A percentile compares a stretch with the other conserved stretches of the same genome.
Conservation (phyloP, 2,329 filamentous ascomycete species). For the Zasmidium angulare region DNA sequence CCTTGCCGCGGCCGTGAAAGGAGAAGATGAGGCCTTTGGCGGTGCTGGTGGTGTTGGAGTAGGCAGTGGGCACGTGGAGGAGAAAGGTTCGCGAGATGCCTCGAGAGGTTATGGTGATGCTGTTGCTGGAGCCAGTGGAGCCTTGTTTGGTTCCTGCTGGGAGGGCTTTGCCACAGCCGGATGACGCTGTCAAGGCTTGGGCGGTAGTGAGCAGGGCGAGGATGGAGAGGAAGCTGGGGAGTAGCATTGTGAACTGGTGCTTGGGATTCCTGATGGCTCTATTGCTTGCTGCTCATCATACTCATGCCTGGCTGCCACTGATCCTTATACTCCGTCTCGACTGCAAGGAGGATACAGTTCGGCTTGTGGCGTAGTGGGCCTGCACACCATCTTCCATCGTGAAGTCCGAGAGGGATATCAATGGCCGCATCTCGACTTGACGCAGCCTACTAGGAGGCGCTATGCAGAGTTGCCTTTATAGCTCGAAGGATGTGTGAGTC, state of each 20-base stretch:
- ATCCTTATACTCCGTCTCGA: no score
- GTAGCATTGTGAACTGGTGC: neutral
- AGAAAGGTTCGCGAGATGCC: conserved; percentile 36
- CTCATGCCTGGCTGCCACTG: no score
- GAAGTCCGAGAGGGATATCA: no score
- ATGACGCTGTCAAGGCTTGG: conserved; percentile 10
- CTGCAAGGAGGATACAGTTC: no score
- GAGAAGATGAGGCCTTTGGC: conserved; percentile 47
- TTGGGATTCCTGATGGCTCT: neutral
- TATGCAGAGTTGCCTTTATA: no score
- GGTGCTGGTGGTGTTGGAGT: conserved; percentile 40
- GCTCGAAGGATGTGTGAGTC: no score
- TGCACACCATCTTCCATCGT: no score
- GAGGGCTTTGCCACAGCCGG: conserved; percentile 27
- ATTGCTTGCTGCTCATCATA: no score
- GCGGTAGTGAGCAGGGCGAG: neutral
- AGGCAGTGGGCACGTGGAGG: conserved; percentile 41
- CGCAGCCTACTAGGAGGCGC: no score
- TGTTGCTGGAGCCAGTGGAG: conserved; percentile 22
- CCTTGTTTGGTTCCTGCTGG: conserved; percentile 19
- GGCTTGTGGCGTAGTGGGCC: no score
- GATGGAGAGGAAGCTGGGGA: neutral
- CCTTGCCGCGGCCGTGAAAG: conserved; percentile 45
- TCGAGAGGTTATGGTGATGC: conserved; percentile 19
- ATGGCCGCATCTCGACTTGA: no score